Evolutionary conservation across 768 basidiomycete species (phyloP), one percentile per base, ranked within the genome.

Genomic region (Pleurotus tuoliensis): DNA sequence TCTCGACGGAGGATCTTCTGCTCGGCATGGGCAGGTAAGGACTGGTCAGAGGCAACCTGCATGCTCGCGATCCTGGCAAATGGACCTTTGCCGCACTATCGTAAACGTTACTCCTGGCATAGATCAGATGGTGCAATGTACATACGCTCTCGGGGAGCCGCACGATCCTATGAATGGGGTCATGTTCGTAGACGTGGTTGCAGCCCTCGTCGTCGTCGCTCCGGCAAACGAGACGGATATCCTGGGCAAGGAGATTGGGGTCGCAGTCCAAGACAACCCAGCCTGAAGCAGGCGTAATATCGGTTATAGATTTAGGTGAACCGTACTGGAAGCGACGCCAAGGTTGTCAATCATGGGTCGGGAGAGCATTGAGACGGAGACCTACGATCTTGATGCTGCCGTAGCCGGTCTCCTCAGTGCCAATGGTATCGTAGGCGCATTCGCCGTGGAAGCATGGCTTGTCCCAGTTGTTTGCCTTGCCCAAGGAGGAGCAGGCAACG

Each of bases 131-230:
- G 38, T 44, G 20, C 8, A 54, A n/a, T 18, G 43, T 16, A 71
- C 76, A 45, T 52, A 83, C 82, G 50, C 68, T 69, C 60, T 83
- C 74, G 3, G 83, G 82, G 6, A 84, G 64, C 16, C 81, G 73
- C 30, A 83, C 80, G 18, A 84, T 66, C 58, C 78, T 82, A 58
- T 75, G 76, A n/a, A 70, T 74, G 0, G 79, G 71, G 41, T 62
- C 63, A 30, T 68, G 64, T 38, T 61, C 58, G 57, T 69, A 76
- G 11, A 82, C 64, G 55, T 77, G 78, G 16, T 66, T 63, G 62
- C 79, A 81, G 7, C 66, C 64, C 20, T 63, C 56, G 9, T 67
- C 64, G n/a, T 41, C 51, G 16, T 53, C 51, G 22, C 51, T 53
- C 15, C 24, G 13, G 22, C 51, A 53, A 12, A 53, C 51, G 12